A percentile compares a stretch with the other conserved stretches of the same genome.
These are phyloP conservation scores for Termitomyces heimii DNA, from an alignment of 768 basidiomycete species.

Conservation along the genomic window DNA sequence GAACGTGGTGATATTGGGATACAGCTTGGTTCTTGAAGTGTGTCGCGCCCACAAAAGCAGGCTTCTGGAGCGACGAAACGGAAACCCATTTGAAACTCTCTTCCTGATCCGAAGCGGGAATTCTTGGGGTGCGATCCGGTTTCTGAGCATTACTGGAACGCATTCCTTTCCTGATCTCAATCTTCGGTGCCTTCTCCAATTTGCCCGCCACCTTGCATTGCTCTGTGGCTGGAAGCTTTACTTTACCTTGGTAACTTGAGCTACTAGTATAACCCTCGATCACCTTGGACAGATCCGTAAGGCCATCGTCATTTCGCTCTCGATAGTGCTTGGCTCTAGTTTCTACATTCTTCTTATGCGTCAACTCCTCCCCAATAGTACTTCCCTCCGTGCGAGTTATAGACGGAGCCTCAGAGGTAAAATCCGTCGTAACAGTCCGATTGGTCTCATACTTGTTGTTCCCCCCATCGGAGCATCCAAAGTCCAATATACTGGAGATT, in stretches of 20 bases:
- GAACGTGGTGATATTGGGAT: constrained; percentile 38
- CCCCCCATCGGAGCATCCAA: constrained; percentile 24
- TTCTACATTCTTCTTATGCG: constrained; percentile 25
- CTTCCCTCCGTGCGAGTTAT: constrained; percentile 62
- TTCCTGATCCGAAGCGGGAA: constrained; percentile 20
- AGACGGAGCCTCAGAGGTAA: constrained; percentile 70
- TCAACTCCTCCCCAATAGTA: constrained; percentile 44
- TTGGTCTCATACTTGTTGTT: constrained; percentile 72
- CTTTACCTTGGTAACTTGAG: constrained; percentile 30
- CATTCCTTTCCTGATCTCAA: constrained; percentile 71
- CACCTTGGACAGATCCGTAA: constrained; percentile 60
- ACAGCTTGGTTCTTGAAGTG: constrained; percentile 43
- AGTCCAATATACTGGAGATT: constrained; percentile 62
- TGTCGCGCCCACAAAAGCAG: constrained; percentile 43
- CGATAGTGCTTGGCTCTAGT: constrained; percentile 24
- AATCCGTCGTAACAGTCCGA: constrained; percentile 76
- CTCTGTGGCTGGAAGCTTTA: constrained; percentile 13
- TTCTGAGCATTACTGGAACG: constrained; percentile 73
- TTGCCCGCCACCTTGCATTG: constrained; percentile 16
- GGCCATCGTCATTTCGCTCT: constrained; percentile 59
- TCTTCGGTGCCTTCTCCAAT: constrained; percentile 28
- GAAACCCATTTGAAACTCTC: constrained; percentile 28
- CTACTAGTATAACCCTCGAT: constrained; percentile 60
- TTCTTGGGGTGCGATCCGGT: constrained; percentile 24
- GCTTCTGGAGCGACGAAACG: constrained; percentile 46